These are phyloP conservation scores for Fusarium subtropicale DNA, from an alignment of 2,329 filamentous ascomycete genomes.

Conservation along the genomic window DNA sequence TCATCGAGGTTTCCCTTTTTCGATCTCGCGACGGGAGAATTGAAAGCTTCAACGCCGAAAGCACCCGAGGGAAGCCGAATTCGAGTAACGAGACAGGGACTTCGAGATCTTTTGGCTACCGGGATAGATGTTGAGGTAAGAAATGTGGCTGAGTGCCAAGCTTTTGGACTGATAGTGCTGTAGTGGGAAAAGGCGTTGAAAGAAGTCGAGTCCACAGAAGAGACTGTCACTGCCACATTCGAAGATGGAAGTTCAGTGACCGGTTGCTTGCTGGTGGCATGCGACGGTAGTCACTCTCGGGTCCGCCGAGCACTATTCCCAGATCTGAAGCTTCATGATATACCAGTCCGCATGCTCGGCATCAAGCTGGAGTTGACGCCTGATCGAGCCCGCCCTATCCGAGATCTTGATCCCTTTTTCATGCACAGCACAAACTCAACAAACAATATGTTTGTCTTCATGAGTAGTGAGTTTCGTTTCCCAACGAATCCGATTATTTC, in stretches of 20 bases:
- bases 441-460: slow-evolving; percentile 64
- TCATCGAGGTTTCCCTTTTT: slow-evolving; percentile 66
- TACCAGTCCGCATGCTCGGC: slow-evolving; percentile 64
- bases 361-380: slow-evolving; percentile 56
- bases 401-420: slow-evolving; percentile 64
- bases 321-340: slow-evolving; percentile 50
- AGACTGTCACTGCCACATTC: slow-evolving; percentile 58
- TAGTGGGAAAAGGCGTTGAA: slow-evolving; percentile 57
- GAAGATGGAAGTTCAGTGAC: slow-evolving; percentile 57
- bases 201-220: slow-evolving; percentile 46
- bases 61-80: slow-evolving; percentile 59
- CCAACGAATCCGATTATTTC: accelerated
- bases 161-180: neutral
- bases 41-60: slow-evolving; percentile 55
- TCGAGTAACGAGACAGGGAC: slow-evolving; percentile 59
- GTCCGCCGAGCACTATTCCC: slow-evolving; percentile 55
- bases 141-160: accelerated
- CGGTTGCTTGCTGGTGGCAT: slow-evolving; percentile 61
- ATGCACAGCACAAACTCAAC: slow-evolving; percentile 65
- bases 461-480: slow-evolving; percentile 56
- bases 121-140: slow-evolving; percentile 61
- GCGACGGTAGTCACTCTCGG: slow-evolving; percentile 62
- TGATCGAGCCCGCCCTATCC: slow-evolving; percentile 56
- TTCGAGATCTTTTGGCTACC: slow-evolving; percentile 59
- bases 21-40: slow-evolving; percentile 63